A percentile compares a stretch with the other conserved stretches of the same genome.
Evolutionary conservation across 2,329 filamentous ascomycete genomes (phyloP).

Genomic region (Escovopsis sp.): DNA sequence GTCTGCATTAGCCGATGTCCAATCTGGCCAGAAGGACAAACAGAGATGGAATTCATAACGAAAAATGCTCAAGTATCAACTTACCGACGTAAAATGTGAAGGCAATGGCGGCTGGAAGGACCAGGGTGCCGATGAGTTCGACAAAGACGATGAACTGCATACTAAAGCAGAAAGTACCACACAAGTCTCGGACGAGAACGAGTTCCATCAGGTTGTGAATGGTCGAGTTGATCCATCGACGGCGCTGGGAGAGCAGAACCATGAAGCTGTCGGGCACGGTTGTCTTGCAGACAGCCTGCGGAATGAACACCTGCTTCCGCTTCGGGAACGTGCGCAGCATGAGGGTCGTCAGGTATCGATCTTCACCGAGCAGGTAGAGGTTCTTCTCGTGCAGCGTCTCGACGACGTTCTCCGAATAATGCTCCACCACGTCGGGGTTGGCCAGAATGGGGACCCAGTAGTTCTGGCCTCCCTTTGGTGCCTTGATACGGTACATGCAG

Average conservation of each 20-base stretch:
- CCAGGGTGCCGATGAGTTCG: constrained; percentile 85
- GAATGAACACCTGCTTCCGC: constrained; percentile 96
- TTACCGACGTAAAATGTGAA: constrained; percentile 94
- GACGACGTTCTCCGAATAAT: constrained; percentile 98
- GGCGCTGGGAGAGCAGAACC: constrained; percentile 83
- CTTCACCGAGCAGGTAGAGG: constrained; percentile 76
- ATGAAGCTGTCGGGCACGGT: constrained; percentile 87
- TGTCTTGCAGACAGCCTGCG: constrained; percentile 97
- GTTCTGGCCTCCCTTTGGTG: constrained; percentile 94
- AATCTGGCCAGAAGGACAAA: background rate
- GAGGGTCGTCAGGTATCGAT: constrained; percentile 88
- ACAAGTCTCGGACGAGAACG: constrained; percentile 85
- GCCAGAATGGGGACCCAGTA: constrained; percentile 99
- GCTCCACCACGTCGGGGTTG: constrained; percentile 96
- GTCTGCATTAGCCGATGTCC: background rate
- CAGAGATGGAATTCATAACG: no score
- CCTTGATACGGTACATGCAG: constrained; percentile 99
- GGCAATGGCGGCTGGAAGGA: constrained; percentile 86
- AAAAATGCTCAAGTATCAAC: constrained; percentile 19
- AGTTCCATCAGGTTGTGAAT: constrained; percentile 98
- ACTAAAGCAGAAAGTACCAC: constrained; percentile 98
- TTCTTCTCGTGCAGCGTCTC: constrained; percentile 99
- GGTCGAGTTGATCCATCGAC: constrained; percentile 98
- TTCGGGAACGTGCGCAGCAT: constrained; percentile 99
- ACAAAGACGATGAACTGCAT: constrained; percentile 99